A percentile compares a stretch with the other conserved stretches of the same genome.
Conservation (phyloP, 345 rosid genomes). For the Schrenkiella parvula region DNA sequence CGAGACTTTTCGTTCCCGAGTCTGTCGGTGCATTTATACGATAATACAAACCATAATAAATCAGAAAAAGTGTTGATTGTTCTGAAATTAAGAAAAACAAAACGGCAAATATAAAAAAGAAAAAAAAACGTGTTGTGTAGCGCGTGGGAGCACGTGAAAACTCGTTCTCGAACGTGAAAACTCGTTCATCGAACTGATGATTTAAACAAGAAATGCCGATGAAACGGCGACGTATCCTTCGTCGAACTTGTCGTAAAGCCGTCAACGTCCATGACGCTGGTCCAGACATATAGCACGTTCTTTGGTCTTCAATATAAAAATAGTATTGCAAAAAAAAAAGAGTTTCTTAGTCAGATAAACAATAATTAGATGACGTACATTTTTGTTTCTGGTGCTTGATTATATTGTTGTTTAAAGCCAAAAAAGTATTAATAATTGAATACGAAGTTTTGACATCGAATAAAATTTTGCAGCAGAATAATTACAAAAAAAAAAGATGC, state of each 20-base stretch:
- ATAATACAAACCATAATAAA: neutral
- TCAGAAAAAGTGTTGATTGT: neutral
- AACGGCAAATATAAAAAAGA: neutral
- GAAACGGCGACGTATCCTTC: conserved; percentile 2
- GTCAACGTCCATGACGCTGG: conserved; percentile 2
- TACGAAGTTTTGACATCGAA: neutral
- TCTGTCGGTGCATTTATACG: conserved; percentile 12
- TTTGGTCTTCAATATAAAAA: neutral
- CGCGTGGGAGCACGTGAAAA: neutral
- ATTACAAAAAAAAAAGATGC: neutral
- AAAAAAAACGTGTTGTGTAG: conserved; percentile 10
- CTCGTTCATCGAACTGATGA: neutral
- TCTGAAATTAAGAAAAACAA: neutral
- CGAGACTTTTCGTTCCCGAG: neutral
- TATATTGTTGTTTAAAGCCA: neutral
- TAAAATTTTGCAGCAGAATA: neutral
- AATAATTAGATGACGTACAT: neutral
- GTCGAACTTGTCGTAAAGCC: conserved; percentile 4
- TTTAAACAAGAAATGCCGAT: neutral
- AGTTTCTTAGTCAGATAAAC: neutral
- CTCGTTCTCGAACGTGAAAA: neutral
- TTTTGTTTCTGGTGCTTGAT: neutral
- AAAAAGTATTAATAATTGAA: neutral
- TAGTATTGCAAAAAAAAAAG: neutral
- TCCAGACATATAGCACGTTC: conserved; percentile 21